Base-by-base conservation (phyloP, 2,329 filamentous ascomycete species). In the Microdochium trichocladiopsis region DNA sequence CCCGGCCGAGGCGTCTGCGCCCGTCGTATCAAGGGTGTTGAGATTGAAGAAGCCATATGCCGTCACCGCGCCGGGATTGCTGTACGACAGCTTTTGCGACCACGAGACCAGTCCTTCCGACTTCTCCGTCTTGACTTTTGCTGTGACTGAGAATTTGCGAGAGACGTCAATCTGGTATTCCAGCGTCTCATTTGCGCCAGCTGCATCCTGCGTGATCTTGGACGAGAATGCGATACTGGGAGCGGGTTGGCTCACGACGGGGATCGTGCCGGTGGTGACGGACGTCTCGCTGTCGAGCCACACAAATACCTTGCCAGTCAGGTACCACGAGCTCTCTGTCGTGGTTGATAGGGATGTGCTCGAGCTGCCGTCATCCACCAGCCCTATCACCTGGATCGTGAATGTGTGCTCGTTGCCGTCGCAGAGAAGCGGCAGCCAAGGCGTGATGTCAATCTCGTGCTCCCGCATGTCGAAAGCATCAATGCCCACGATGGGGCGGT, bases 271-370 rank as follows among this genome's bases (percentile, higher is more conserved):
- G 1, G 76, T 83, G 0, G 82, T 84, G 51, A 81, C 64, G 18
- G 73, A 76, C 9, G 65, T 69, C 6, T 65, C 63, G 2, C 69
- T 63, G 58, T 86, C 83, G 0, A 86, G 73, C 82, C 88, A 94
- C n/a, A 91, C 59, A 63, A 94, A 93, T 11, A 93, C 74, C 66
- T 92, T 94, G 37, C 87, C 89, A 0, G 85, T 87, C 2, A 94
- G 78, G 16, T 87, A 78, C 90, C 89, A 94, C 61, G 82, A 82
- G 51, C 75, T 78, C n/a, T 76, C 80, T 2, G 87, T 81, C 0
- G 75, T 76, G 22, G 77, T 66, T 1, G 78, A 79, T 6, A 87
- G 64, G 1, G 61, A 65, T 1, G 75, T 78, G 21, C 63, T 67
- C 8, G 74, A 75, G 12, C 69, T 64, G 1, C 73, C 74, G 51